phyloP scores from a whole-genome alignment of 176 grass and related monocot genomes.

The Ensete glaucum region DNA sequence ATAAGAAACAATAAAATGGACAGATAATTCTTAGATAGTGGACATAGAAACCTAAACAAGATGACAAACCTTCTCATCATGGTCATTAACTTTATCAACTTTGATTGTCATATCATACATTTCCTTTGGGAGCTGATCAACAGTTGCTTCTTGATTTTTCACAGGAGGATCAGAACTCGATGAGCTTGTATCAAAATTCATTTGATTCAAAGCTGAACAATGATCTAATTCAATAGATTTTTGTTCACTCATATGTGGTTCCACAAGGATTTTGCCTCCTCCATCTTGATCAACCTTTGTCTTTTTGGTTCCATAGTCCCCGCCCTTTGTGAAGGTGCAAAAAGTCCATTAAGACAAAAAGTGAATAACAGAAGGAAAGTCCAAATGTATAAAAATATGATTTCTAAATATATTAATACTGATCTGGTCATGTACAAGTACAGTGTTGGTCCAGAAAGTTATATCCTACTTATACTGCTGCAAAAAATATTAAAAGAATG shows the following conservation, averaged over 20 bases:
- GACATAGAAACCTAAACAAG: neutral
- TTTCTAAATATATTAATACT: neutral
- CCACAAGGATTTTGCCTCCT: constrained; percentile 45
- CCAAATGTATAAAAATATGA: neutral
- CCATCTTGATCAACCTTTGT: constrained; percentile 78
- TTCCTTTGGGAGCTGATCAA: constrained; percentile 80
- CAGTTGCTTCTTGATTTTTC: constrained; percentile 48
- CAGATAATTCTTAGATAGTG: constrained; percentile 1
- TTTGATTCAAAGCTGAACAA: constrained; percentile 34
- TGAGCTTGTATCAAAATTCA: constrained; percentile 67
- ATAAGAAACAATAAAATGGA: constrained; percentile 17
- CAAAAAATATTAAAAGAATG: neutral
- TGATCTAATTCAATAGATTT: constrained; percentile 38
- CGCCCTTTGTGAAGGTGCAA: constrained; percentile 40
- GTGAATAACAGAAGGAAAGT: neutral
- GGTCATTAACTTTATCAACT: constrained; percentile 59
- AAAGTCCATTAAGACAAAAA: neutral
- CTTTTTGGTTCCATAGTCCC: constrained; percentile 68
- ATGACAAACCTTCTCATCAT: constrained; percentile 52
- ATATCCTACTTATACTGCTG: neutral
- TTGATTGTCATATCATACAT: constrained; percentile 84
- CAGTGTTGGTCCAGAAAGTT: neutral
- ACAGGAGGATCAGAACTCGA: constrained; percentile 40
- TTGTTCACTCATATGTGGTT: constrained; percentile 39
- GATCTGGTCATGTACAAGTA: neutral